Base-by-base conservation (phyloP, 2,329 filamentous ascomycete genomes). In the Aureobasidium melanogenum region DNA sequence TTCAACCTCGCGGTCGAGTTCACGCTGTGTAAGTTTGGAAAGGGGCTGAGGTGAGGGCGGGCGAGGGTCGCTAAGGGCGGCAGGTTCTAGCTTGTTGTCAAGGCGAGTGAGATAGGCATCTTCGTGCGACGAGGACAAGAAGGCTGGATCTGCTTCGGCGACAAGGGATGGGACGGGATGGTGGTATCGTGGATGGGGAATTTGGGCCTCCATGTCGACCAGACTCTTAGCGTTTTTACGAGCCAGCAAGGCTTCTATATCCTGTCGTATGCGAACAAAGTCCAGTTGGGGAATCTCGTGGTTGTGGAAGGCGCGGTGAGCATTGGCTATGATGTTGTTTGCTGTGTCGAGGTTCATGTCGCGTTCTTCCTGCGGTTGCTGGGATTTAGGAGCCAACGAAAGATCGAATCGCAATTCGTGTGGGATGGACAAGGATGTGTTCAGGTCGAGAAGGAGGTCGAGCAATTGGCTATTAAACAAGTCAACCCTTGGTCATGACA, bases 371-470 rank as follows among this genome's bases (percentile, higher is more conserved):
- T 50, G 46, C 7, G 52, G 38, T 54, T 77, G 73, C 12, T 73
- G 3, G 77, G 74, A 78, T 73, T 8, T 82, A 72, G 54, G 76
- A 70, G 48, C 68, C 70, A 78, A 72, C 71, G 10, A 73, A 62
- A 97, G 77, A 69, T 93, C 87, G 76, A 91, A 87, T 67, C 89
- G 88, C 69, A 88, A 84, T 62, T 87, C 82, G 30, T 84, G 78
- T 12, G 90, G 85, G 47, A 97, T 85, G 71, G 94, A 89, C 22
- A 87, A 80, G 46, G 85, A 88, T 56, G 89, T 85, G 76, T 99
- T 99, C 76, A 97, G 83, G 70, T 97, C 92, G 64, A 96, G 81
- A 36, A 97, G 84, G 12, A 97, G 78, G 68, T 97, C 93, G 59
- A 97, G 84, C 36, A 97, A 77, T 73, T 92, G 91, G 74, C 92